Evolutionary conservation across 441 rosid species (phyloP), one percentile per base, ranked within the genome.

Genomic region (Gossypium trilobum): DNA sequence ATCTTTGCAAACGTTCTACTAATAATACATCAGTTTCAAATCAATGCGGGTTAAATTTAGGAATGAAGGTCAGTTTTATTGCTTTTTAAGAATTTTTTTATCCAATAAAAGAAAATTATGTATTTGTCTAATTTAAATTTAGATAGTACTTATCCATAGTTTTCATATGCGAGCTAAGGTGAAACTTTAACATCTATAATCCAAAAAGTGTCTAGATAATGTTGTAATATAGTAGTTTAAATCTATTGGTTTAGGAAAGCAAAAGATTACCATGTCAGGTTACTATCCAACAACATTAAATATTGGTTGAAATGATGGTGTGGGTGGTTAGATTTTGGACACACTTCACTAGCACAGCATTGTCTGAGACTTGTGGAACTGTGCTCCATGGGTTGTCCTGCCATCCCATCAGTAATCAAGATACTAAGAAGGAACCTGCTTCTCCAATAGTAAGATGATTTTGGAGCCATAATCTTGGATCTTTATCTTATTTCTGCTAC

Each of bases 261-360:
- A 59, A 59, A 59, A 25, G 3, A 27, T n/a, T n/a, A 0, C 17
- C 20, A 7, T 14, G 31, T 25, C 17, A 1, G 63, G 55, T n/a
- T 22, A 54, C 19, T 9, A 5, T 51, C 54, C 46, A 63, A 46
- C 39, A 51, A 62, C 2, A 46, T 5, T 20, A 22, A 46, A 13
- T 25, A 20, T 10, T 4, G 31, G 54, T 10, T 20, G 68, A 63
- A 73, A 22, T 6, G 14, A 44, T 0, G 42, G 42, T 22, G 44
- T 19, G 2, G 51, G 42, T 73, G 16, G 63, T 73, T 54, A 20
- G 70, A 31, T 64, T 64, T 64, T 64, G 71, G 70, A 65, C 57
- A 39, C 52, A 19, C 19, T 36, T 36, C 10, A 36, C 42, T 6
- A 36, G 42, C 42, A 36, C 42, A 17, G 17, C 5, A 1, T 9